Conservation (phyloP, 2,329 filamentous ascomycete species). For the Calonectria fujianensis region DNA sequence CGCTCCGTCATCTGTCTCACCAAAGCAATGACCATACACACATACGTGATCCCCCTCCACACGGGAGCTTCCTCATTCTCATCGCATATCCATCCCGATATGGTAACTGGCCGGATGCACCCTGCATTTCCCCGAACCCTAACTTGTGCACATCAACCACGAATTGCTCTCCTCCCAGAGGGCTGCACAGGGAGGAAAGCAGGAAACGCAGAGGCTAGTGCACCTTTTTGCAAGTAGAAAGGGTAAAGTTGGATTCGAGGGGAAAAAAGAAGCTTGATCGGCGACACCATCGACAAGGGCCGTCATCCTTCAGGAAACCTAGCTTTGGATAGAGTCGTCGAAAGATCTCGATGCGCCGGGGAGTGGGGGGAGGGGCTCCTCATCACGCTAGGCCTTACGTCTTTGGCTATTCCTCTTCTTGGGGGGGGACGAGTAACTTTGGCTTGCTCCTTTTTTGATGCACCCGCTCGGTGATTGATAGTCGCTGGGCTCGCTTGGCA, state of each 20-base stretch:
- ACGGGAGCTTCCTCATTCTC: neutral
- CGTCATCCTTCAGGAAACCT: constrained; percentile 4
- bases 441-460: constrained; percentile 2
- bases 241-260: neutral
- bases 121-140: constrained; percentile 18
- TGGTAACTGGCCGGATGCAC: constrained; percentile 17
- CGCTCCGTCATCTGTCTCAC: constrained; percentile 23
- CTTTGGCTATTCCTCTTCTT: neutral
- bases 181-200: too few species aligned
- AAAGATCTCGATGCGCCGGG: constrained; percentile 20
- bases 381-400: neutral
- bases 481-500: constrained; percentile 4
- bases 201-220: neutral
- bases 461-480: neutral
- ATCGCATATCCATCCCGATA: neutral
- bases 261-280: neutral
- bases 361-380: constrained; percentile 25
- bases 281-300: constrained; percentile 1
- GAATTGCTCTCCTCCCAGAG: neutral
- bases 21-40: neutral
- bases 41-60: neutral
- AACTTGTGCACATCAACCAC: neutral
- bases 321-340: constrained; percentile 21
- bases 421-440: neutral
- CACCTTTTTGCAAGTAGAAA: neutral